phyloP scores from a whole-genome alignment of 2,329 filamentous ascomycete species.

The Sordariomycetes sp. region DNA sequence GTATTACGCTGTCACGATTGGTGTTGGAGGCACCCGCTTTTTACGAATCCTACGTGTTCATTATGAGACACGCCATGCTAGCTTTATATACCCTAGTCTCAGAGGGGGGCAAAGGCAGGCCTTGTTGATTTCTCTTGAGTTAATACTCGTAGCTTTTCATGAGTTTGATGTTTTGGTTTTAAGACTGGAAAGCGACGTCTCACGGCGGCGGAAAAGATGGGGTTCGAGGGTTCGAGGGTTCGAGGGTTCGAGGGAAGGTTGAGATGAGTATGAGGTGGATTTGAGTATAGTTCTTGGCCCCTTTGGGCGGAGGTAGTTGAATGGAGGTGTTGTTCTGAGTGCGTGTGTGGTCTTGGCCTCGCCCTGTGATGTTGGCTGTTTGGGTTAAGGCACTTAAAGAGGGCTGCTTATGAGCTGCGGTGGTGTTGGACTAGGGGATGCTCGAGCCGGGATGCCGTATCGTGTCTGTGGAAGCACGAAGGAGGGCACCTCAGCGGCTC shows the following conservation, averaged over 20 bases:
- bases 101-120: not conserved
- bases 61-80: not conserved
- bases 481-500: too few relatives aligned
- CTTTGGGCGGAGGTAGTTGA: too few relatives aligned
- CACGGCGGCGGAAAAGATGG: slow-evolving; percentile 1
- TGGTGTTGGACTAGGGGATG: too few relatives aligned
- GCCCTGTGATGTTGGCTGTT: too few relatives aligned
- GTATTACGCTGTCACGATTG: not conserved
- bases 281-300: not conserved
- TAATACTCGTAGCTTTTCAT: not conserved
- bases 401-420: too few relatives aligned
- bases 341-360: too few relatives aligned
- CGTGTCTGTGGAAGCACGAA: too few relatives aligned
- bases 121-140: not conserved
- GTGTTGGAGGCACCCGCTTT: not conserved
- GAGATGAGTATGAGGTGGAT: not conserved
- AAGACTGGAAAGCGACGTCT: slow-evolving; percentile 3
- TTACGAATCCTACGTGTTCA: not conserved
- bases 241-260: not conserved
- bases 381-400: too few relatives aligned
- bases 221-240: too few relatives aligned
- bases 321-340: too few relatives aligned
- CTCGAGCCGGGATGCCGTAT: too few relatives aligned
- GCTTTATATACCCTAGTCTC: not conserved
- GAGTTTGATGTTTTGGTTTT: not conserved